phyloP scores from a whole-genome alignment of 805 yeast species.

The Lipomyces starkeyi region DNA sequence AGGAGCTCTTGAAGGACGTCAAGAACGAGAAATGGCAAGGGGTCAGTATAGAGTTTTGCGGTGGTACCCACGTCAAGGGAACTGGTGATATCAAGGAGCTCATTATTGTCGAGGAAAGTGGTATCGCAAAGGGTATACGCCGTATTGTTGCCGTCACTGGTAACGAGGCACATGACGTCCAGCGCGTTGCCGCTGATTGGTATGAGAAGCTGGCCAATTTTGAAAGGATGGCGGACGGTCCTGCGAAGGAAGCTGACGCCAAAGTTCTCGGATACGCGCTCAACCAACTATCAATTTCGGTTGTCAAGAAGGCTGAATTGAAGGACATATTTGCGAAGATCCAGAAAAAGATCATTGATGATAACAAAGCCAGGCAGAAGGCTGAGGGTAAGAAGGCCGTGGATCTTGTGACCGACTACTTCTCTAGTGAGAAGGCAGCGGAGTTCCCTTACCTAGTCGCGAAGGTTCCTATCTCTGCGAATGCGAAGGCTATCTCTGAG shows the following conservation, averaged over 20 bases:
- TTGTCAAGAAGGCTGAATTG: slow-evolving; percentile 75
- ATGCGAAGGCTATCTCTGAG: slow-evolving; percentile 93
- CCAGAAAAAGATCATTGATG: slow-evolving; percentile 88
- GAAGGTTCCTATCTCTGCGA: slow-evolving; percentile 71
- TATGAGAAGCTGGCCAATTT: slow-evolving; percentile 64
- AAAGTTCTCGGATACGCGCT: slow-evolving; percentile 85
- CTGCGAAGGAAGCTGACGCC: slow-evolving; percentile 77
- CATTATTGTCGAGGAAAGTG: slow-evolving; percentile 89
- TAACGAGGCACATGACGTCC: slow-evolving; percentile 85
- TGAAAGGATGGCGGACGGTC: slow-evolving; percentile 69
- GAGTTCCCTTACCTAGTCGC: slow-evolving; percentile 60
- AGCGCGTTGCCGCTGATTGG: slow-evolving; percentile 78
- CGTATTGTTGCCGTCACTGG: slow-evolving; percentile 98
- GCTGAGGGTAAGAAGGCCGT: slow-evolving; percentile 81
- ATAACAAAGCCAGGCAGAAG: slow-evolving; percentile 84
- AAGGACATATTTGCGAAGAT: slow-evolving; percentile 75
- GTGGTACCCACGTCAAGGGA: slow-evolving; percentile 95
- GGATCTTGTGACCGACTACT: slow-evolving; percentile 75
- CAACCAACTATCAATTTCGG: slow-evolving; percentile 82
- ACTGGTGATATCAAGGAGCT: slow-evolving; percentile 93
- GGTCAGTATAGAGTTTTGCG: slow-evolving; percentile 93
- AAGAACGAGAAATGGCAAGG: slow-evolving; percentile 73
- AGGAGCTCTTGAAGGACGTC: slow-evolving; percentile 76
- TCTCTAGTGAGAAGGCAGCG: slow-evolving; percentile 58
- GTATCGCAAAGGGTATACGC: slow-evolving; percentile 98